A percentile compares a stretch with the other conserved stretches of the same genome.
Conservation (phyloP, 2,329 filamentous ascomycete species). For the Monosporascus sp. region DNA sequence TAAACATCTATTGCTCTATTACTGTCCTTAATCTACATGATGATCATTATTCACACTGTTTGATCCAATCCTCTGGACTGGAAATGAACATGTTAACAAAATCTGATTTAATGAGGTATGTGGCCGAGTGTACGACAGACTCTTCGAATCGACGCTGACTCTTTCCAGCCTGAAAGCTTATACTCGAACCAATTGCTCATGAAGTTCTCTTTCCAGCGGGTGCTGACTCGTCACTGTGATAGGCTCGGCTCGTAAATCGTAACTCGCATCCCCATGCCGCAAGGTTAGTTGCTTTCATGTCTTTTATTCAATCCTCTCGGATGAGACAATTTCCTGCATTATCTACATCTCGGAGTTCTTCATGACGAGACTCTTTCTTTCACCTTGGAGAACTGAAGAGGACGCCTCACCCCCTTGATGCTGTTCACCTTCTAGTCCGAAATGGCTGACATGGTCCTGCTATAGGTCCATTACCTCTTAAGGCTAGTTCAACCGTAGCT, state of each 20-base stretch:
- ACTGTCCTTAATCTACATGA: conserved; percentile 19
- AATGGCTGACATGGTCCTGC: too few relatives aligned
- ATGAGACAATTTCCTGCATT: conserved; percentile 41
- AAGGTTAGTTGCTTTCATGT: conserved; percentile 8
- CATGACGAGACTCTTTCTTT: conserved; percentile 47
- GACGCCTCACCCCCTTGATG: conserved; percentile 17
- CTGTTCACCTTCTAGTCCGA: not conserved
- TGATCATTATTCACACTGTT: conserved; percentile 36
- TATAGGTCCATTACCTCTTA: too few relatives aligned
- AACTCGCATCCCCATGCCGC: not conserved
- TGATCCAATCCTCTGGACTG: conserved; percentile 28
- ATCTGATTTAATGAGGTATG: conserved; percentile 35
- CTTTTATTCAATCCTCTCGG: conserved; percentile 32
- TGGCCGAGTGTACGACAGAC: not conserved
- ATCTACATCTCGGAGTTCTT: conserved; percentile 49
- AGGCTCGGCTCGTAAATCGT: conserved; percentile 10
- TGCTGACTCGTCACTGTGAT: conserved; percentile 8
- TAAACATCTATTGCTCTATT: conserved; percentile 18
- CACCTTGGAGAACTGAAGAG: conserved; percentile 60
- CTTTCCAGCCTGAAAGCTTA: conserved; percentile 22
- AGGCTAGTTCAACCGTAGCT: not conserved
- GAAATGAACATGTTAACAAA: conserved; percentile 30
- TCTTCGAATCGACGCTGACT: conserved; percentile 11
- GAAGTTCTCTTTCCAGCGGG: conserved; percentile 1
- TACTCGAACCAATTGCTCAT: not conserved